These are phyloP conservation scores for Boletus subparvulus DNA, from an alignment of 768 basidiomycete species.

Conservation along the genomic window DNA sequence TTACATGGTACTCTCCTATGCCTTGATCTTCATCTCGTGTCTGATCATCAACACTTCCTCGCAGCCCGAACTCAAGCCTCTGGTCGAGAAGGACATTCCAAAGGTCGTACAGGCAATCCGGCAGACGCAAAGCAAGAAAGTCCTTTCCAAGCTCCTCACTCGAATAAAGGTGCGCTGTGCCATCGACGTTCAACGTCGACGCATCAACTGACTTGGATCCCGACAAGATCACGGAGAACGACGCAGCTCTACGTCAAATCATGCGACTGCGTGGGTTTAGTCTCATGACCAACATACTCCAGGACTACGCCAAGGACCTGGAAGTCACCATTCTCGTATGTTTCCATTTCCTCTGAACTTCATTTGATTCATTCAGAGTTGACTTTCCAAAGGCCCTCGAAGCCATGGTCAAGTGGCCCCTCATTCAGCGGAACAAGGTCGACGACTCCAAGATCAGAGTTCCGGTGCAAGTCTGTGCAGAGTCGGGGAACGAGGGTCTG, in stretches of 20 bases:
- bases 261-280: constrained; percentile 93
- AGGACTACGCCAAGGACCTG: constrained; percentile 68
- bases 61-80: constrained; percentile 75
- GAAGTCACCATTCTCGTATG: constrained; percentile 73
- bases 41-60: not conserved
- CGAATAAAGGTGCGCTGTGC: constrained; percentile 68
- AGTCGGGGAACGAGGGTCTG: constrained; percentile 56
- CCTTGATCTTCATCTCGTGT: not conserved
- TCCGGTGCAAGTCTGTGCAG: constrained; percentile 55
- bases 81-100: constrained; percentile 77
- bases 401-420: constrained; percentile 75
- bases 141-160: constrained; percentile 78
- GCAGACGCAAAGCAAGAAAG: constrained; percentile 80
- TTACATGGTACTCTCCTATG: constrained; percentile 59
- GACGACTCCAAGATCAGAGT: constrained; percentile 76
- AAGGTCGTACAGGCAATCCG: constrained; percentile 91
- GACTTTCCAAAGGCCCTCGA: constrained; percentile 50
- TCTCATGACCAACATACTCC: constrained; percentile 84
- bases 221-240: constrained; percentile 79
- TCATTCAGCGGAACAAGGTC: constrained; percentile 87
- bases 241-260: constrained; percentile 72
- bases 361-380: not conserved
- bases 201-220: not conserved
- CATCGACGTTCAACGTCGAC: not conserved
- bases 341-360: constrained; percentile 6